Base-by-base conservation (phyloP, 2,329 filamentous ascomycete species). In the Akanthomyces dipterigenus region DNA sequence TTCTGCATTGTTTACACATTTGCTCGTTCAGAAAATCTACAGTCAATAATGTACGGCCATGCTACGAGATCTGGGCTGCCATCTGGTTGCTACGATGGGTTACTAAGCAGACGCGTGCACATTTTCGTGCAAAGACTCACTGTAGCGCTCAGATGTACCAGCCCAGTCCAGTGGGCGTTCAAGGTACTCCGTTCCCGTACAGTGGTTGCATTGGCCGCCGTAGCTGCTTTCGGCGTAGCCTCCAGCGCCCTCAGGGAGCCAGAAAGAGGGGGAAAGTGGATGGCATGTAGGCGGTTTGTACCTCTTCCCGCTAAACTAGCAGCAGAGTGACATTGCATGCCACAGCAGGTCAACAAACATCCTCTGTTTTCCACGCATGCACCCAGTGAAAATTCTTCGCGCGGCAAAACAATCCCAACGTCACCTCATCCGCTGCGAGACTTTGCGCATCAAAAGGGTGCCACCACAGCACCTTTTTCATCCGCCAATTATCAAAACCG, bases 391-490 rank as follows among this genome's bases (percentile, higher is more conserved):
- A 81, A 82, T 78, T 82, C 77, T 76, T 75, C 75, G 77, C 76
- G 78, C 78, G 77, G 73, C 78, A 76, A 78, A 82, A 78, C 76
- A 77, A 77, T 75, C 74, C 73, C 79, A 82, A 82, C 81, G 79
- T 80, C 81, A 82, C 76, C 76, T 77, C 80, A 79, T 81, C 79
- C 69, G 74, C 69, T 68, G 71, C 70, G 69, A 76, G 66, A 75
- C 68, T 78, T 79, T 70, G 70, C 66, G 72, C 81, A 83, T 85
- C 83, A 75, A 81, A 82, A 84, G 73, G 72, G 73, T 66, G 65
- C 75, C 73, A 77, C 78, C 75, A 77, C 75, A 73, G 76, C 76
- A 73, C 71, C 63, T 75, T 77, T 78, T 78, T 72, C 76, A 86
- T 85, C 84, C 71, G 69, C 71, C 67, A 66, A 67, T 70, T 69